These are phyloP conservation scores for Hericium rajendrae DNA, from an alignment of 768 basidiomycete species.

Conservation along the genomic window DNA sequence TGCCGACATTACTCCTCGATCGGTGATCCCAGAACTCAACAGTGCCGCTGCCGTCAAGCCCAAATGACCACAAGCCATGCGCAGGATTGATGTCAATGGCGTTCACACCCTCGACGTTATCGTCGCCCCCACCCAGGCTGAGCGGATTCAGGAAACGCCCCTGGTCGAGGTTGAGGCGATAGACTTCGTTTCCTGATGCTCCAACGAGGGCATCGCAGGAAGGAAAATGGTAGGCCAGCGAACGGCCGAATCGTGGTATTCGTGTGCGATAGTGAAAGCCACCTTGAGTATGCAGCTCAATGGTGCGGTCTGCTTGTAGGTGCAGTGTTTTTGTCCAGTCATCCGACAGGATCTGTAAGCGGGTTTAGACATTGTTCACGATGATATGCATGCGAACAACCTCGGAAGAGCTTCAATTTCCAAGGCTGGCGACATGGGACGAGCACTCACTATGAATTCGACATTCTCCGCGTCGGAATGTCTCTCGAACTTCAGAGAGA, in stretches of 20 bases:
- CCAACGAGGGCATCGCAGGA: constrained; percentile 86
- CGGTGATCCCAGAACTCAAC: constrained; percentile 97
- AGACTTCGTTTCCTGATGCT: constrained; percentile 81
- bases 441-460: constrained; percentile 84
- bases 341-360: constrained; percentile 75
- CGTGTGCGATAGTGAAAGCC: constrained; percentile 89
- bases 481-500: constrained; percentile 90
- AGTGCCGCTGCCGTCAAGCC: constrained; percentile 75
- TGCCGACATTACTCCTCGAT: constrained; percentile 65
- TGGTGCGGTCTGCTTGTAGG: constrained; percentile 89
- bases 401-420: neutral
- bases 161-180: constrained; percentile 90
- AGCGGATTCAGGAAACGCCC: constrained; percentile 87
- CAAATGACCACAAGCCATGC: constrained; percentile 85
- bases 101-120: constrained; percentile 76
- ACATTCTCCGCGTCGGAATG: constrained; percentile 96
- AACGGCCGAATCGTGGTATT: constrained; percentile 89
- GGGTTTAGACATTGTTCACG: neutral
- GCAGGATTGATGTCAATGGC: constrained; percentile 86
- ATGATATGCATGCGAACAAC: neutral
- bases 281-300: constrained; percentile 91
- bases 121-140: constrained; percentile 39
- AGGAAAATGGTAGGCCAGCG: constrained; percentile 87
- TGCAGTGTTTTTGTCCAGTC: constrained; percentile 99
- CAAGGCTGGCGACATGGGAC: neutral